Evolutionary conservation across 805 yeast species (phyloP).

Genomic region (Wickerhamiella cacticola): DNA sequence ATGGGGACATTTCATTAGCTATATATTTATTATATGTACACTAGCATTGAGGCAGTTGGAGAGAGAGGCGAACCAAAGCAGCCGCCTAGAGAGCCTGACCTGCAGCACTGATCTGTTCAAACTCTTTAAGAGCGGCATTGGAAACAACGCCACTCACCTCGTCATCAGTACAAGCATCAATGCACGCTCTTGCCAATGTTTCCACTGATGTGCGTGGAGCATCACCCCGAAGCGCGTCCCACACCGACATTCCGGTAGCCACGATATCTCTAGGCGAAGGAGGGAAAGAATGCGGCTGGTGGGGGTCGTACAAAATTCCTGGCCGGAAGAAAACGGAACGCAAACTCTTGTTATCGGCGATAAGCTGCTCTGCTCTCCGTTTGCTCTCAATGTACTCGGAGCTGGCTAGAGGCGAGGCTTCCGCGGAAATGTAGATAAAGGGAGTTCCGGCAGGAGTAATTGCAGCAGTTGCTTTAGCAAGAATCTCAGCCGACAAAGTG

Average conservation of each 20-base stretch:
- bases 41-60: too few species aligned
- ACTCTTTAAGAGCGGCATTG: constrained; percentile 34
- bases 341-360: constrained; percentile 36
- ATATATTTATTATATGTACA: too few species aligned
- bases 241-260: constrained; percentile 37
- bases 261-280: constrained; percentile 30
- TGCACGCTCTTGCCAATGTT: constrained; percentile 48
- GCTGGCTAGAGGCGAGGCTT: constrained; percentile 55
- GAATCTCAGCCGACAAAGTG: constrained; percentile 50
- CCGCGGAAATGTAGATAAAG: constrained; percentile 75
- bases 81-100: too few species aligned
- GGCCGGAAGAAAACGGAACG: constrained; percentile 64
- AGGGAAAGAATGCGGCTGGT: constrained; percentile 14
- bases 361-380: constrained; percentile 52
- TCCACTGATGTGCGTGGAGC: constrained; percentile 41
- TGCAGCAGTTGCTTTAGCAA: constrained; percentile 45
- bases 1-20: too few species aligned
- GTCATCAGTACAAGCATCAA: constrained; percentile 42
- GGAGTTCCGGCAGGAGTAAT: constrained; percentile 21
- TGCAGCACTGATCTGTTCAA: constrained; percentile 10
- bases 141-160: constrained; percentile 46
- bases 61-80: too few species aligned
- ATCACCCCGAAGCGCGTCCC: constrained; percentile 34
- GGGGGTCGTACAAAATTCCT: constrained; percentile 65
- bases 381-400: constrained; percentile 62